These are phyloP conservation scores for Plasmodium knowlesi DNA, from an alignment of 169 alveolate genomes.

Conservation along the genomic window DNA sequence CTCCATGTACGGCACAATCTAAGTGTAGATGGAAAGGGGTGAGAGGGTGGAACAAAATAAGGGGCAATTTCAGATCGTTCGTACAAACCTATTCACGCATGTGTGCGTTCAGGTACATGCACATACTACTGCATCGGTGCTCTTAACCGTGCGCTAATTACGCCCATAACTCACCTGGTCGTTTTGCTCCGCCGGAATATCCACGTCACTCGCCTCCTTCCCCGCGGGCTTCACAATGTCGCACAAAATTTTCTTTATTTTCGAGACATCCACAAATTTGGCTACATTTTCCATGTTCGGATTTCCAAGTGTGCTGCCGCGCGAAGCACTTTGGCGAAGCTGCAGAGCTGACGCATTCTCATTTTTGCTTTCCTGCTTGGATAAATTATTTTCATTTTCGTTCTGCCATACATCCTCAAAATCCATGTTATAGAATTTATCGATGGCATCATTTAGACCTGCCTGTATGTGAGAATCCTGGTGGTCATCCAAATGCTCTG, in stretches of 20 bases:
- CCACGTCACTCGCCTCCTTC: not conserved
- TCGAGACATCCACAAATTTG: constrained; percentile 68
- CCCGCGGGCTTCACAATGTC: constrained; percentile 62
- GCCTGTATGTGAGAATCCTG: constrained; percentile 43
- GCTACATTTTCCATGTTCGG: constrained; percentile 27
- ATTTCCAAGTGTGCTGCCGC: constrained; percentile 23
- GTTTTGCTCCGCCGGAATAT: not conserved
- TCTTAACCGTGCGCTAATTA: not conserved
- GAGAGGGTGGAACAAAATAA: not conserved
- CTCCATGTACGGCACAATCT: constrained; percentile 55
- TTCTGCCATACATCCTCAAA: constrained; percentile 70
- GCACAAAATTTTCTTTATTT: constrained; percentile 44
- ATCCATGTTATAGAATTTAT: constrained; percentile 67
- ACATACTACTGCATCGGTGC: not conserved
- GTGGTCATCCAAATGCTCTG: constrained; percentile 43
- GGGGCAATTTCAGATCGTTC: not conserved
- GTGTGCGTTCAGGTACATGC: not conserved
- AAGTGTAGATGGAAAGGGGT: not conserved
- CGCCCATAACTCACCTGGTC: no score
- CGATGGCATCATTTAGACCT: constrained; percentile 63
- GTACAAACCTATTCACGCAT: not conserved
- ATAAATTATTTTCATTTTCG: constrained; percentile 25
- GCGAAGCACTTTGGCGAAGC: constrained; percentile 17
- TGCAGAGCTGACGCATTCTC: constrained; percentile 29
- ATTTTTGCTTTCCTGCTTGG: constrained; percentile 35